Conservation (phyloP, 2,329 filamentous ascomycete genomes). For the Aureobasidium sp. region DNA sequence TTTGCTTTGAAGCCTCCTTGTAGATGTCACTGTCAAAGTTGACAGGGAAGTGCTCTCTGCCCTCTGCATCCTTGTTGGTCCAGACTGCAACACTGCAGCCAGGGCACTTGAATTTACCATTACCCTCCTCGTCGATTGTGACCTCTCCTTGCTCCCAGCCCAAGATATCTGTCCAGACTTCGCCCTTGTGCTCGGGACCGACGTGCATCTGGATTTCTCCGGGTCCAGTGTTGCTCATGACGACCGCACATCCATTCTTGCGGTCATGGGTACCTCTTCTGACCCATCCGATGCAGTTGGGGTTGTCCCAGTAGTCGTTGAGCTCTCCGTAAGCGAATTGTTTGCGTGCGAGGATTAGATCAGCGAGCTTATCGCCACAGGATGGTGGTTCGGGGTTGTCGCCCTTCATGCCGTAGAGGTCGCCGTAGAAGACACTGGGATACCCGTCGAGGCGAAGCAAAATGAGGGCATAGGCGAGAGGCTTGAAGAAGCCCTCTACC, state of each 20-base stretch:
- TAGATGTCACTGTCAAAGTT: constrained; percentile 31
- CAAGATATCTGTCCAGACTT: constrained; percentile 71
- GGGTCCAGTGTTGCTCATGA: constrained; percentile 39
- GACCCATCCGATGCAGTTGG: constrained; percentile 69
- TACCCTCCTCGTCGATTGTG: constrained; percentile 65
- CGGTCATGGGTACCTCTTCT: constrained; percentile 55
- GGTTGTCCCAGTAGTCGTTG: constrained; percentile 66
- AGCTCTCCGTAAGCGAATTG: constrained; percentile 72
- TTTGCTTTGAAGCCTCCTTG: constrained; percentile 16
- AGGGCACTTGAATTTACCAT: constrained; percentile 62
- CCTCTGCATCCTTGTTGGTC: constrained; percentile 63
- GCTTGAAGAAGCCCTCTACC: constrained; percentile 73
- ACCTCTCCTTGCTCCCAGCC: constrained; percentile 63
- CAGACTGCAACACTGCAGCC: constrained; percentile 66
- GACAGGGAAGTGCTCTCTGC: constrained; percentile 51
- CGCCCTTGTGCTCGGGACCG: constrained; percentile 53
- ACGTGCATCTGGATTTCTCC: constrained; percentile 66
- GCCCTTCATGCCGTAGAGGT: constrained; percentile 69
- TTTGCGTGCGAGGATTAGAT: constrained; percentile 68
- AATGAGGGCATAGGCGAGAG: constrained; percentile 76
- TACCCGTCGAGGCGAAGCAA: constrained; percentile 69
- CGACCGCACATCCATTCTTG: constrained; percentile 58
- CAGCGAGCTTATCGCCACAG: constrained; percentile 52
- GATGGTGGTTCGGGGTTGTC: constrained; percentile 56
- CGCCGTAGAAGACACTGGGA: constrained; percentile 76